phyloP scores from a whole-genome alignment of 352 stramenopile genomes.

The Pythium phragmitis region DNA sequence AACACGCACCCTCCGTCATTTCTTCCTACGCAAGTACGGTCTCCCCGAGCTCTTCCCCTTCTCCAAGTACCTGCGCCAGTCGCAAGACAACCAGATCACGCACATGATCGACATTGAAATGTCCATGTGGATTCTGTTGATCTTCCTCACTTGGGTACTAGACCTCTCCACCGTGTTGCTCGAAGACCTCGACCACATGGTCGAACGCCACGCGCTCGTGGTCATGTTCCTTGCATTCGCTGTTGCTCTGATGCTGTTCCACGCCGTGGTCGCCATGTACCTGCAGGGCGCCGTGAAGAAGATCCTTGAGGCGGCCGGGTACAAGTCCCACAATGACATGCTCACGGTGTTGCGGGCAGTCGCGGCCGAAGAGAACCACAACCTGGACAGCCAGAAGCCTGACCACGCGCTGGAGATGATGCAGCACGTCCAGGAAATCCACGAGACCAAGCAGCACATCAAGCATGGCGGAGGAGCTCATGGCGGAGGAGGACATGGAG shows the following conservation, averaged over 20 bases:
- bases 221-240: constrained; percentile 22
- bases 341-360: constrained; percentile 11
- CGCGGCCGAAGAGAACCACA: constrained; percentile 8
- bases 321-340: constrained; percentile 18
- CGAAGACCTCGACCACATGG: constrained; percentile 7
- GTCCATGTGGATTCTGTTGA: constrained; percentile 38
- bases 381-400: constrained; percentile 9
- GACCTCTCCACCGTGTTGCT: constrained; percentile 7
- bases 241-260: constrained; percentile 11
- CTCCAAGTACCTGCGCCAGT: not conserved
- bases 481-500: not conserved
- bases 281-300: constrained; percentile 3
- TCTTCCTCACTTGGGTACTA: constrained; percentile 20
- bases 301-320: constrained; percentile 16
- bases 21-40: constrained; percentile 24
- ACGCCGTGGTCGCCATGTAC: constrained; percentile 13
- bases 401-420: constrained; percentile 22
- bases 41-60: too few species aligned
- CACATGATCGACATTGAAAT: constrained; percentile 73
- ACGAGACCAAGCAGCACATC: constrained; percentile 12
- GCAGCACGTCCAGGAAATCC: constrained; percentile 19
- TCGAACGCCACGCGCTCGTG: constrained; percentile 15
- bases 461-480: constrained; percentile 1
- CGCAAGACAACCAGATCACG: constrained; percentile 63
- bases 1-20: constrained; percentile 21